Conservation (phyloP, 2,329 filamentous ascomycete species). For the Alternaria gansuensis region DNA sequence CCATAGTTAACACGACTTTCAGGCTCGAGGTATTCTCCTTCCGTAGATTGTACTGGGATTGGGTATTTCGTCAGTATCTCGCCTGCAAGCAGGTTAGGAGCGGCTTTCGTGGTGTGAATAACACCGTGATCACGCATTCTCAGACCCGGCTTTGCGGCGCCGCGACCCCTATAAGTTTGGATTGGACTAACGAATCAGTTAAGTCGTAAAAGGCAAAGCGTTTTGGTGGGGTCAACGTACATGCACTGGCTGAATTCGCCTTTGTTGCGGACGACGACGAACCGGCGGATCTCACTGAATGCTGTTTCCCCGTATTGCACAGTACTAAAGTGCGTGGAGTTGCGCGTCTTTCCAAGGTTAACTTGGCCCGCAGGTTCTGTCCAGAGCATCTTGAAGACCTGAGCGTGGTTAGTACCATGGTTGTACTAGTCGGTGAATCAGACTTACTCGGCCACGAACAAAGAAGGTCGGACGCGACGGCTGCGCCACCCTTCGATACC, state of each 20-base stretch:
- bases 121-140: constrained; percentile 30
- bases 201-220: background rate
- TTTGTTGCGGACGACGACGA: background rate
- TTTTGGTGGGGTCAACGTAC: background rate
- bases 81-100: background rate
- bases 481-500: background rate
- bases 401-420: background rate
- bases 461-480: background rate
- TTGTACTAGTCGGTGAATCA: background rate
- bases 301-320: background rate
- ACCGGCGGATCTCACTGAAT: background rate
- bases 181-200: constrained; percentile 25
- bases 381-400: constrained; percentile 3
- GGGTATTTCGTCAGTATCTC: background rate
- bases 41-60: background rate
- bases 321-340: background rate
- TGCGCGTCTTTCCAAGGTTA: background rate
- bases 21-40: background rate
- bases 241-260: constrained; percentile 1
- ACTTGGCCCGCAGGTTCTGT: background rate
- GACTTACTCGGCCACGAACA: background rate
- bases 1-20: background rate
- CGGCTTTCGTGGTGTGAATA: constrained; percentile 30
- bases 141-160: constrained; percentile 22
- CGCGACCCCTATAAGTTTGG: constrained; percentile 31